Conservation (phyloP, 164 flowering plant genomes). For the Echeveria elegans region DNA sequence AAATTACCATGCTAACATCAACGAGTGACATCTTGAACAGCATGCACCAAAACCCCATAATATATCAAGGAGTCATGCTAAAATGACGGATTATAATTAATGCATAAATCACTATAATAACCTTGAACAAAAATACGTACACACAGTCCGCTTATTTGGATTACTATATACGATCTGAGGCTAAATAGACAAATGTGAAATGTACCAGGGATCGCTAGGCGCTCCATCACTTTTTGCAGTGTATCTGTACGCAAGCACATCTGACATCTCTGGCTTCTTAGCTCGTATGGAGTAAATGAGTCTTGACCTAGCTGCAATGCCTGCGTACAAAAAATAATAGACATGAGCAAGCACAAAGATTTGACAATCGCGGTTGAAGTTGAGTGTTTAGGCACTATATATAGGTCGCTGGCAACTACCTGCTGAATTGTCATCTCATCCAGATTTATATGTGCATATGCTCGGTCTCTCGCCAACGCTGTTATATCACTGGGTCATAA, state of each 20-base stretch:
- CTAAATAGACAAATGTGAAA: not conserved
- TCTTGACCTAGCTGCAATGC: not conserved
- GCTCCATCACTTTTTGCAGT: not conserved
- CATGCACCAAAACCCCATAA: no score
- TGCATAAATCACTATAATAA: no score
- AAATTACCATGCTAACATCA: not conserved
- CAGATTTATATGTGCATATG: constrained; percentile 45
- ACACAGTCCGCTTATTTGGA: no score
- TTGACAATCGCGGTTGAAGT: no score
- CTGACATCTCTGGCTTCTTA: not conserved
- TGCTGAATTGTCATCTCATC: constrained; percentile 47
- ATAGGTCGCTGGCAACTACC: no score
- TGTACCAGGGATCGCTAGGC: not conserved
- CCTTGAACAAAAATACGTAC: no score
- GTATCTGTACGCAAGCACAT: not conserved
- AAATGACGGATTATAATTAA: no score
- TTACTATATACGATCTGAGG: no score
- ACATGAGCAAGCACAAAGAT: not conserved
- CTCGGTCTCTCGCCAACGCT: constrained; percentile 28
- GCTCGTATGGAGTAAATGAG: not conserved
- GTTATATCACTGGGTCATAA: constrained; percentile 25
- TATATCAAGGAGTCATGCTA: constrained; percentile 11
- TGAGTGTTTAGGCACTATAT: no score
- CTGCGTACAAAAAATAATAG: not conserved
- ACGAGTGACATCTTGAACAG: constrained; percentile 4